Base-by-base conservation (phyloP, 352 stramenopile genomes). In the Globisporangium barbulae region DNA sequence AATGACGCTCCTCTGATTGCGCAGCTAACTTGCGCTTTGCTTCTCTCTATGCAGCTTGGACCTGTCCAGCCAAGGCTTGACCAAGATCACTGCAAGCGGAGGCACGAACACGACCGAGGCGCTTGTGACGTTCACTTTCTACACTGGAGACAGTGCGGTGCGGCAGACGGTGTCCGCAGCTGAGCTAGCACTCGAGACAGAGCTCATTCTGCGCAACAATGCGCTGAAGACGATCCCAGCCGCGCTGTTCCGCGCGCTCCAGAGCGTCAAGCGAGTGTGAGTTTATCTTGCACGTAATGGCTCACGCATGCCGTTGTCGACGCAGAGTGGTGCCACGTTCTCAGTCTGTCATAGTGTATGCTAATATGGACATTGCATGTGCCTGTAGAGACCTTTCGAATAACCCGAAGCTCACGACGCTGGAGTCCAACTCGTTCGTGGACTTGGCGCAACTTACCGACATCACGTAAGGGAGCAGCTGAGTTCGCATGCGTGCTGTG, bases 131-230 rank as follows among this genome's bases (percentile, higher is more conserved):
- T 87, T 87, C 45, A 28, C 49, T 0, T 81, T 83, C 58, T 73
- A 70, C 28, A 73, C 64, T 30, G 55, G 50, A 17, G 33, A 52
- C 7, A 31, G 28, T 0, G 28, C 70, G 0, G 56, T 83, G 9
- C 17, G 5, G 44, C 58, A 31, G 63, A 64, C 28, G 21, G 49
- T 75, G 9, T 68, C 73, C 12, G 53, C 68, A 13, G 35, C 37
- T 0, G 52, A 77, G 12, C 35, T 90, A 2, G 59, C 63, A 7
- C 55, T 62, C 53, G 70, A 81, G 61, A 70, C 68, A 19, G 67
- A 39, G 41, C 21, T 89, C 9, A 60, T 75, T 17, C 61, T 91
- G 59, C 81, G 80, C 56, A 73, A 82, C 59, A 91, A 91, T 42
- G 68, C 67, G 30, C 67, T 90, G 6, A 54, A 28, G 6, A 68